Conservation (phyloP, 2,329 filamentous ascomycete genomes). For the Trichocomaceae sp. region DNA sequence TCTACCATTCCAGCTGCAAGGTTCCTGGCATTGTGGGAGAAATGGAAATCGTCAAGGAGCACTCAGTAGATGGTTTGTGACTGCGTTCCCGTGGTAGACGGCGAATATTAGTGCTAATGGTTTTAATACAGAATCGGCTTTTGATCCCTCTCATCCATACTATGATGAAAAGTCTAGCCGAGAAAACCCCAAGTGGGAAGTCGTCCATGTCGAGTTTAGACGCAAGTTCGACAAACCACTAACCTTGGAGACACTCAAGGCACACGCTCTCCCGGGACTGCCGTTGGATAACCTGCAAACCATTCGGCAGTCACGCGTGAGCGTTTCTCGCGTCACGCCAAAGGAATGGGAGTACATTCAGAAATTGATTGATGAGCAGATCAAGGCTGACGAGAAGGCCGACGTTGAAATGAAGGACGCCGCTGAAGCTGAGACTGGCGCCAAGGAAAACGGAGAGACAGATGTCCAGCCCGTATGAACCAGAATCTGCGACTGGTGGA, state of each 20-base stretch:
- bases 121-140: conserved; percentile 54
- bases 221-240: conserved; percentile 71
- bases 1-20: conserved; percentile 94
- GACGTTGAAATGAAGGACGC: background rate
- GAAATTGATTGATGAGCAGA: conserved; percentile 24
- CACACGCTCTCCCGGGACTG: conserved; percentile 50
- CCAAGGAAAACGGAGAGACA: background rate
- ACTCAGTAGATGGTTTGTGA: conserved; percentile 65
- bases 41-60: conserved; percentile 83
- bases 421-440: background rate
- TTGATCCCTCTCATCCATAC: conserved; percentile 67
- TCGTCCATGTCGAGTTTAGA: conserved; percentile 82
- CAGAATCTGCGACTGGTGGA: background rate
- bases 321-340: conserved; percentile 54
- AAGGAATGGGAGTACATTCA: conserved; percentile 46
- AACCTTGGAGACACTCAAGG: conserved; percentile 63
- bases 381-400: conserved; percentile 13
- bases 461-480: background rate
- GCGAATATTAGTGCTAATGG: background rate
- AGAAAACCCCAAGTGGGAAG: conserved; percentile 71
- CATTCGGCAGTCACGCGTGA: conserved; percentile 73
- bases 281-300: conserved; percentile 71
- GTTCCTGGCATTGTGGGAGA: conserved; percentile 78
- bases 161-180: conserved; percentile 71
- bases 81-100: background rate